A percentile compares a stretch with the other conserved stretches of the same genome.
Evolutionary conservation across 495 filamentous ascomycete genomes (phyloP).

Genomic region (Pyrenopolyporus hunteri): DNA sequence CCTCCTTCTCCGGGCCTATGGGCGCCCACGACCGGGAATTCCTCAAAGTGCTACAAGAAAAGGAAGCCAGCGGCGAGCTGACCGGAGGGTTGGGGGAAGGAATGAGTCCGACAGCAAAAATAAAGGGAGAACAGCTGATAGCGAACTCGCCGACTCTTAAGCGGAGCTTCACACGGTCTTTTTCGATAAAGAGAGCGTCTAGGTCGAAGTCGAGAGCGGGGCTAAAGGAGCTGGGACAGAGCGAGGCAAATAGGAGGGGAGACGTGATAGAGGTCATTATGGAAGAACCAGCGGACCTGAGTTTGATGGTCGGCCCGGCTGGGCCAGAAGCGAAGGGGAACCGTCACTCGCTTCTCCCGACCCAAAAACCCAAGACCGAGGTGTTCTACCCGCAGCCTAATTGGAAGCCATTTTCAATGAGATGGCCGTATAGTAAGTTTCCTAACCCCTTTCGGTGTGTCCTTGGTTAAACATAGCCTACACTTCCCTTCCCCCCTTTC

Average conservation of each 20-base stretch:
- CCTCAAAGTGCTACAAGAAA: slow-evolving; percentile 46
- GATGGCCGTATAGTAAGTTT: slow-evolving; percentile 62
- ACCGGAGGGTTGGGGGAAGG: slow-evolving; percentile 57
- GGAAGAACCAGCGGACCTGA: slow-evolving; percentile 49
- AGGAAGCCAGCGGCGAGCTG: slow-evolving; percentile 54
- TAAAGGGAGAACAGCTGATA: slow-evolving; percentile 51
- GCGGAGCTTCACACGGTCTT: slow-evolving; percentile 43
- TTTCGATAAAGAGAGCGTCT: slow-evolving; percentile 40
- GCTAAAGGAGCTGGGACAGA: slow-evolving; percentile 53
- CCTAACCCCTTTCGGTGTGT: not conserved
- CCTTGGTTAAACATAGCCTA: not conserved
- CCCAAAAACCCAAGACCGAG: slow-evolving; percentile 40
- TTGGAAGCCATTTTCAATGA: slow-evolving; percentile 77
- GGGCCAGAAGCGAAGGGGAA: slow-evolving; percentile 18
- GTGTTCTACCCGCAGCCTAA: slow-evolving; percentile 66
- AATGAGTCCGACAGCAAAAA: slow-evolving; percentile 45
- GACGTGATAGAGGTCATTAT: slow-evolving; percentile 59
- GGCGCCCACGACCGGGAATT: slow-evolving; percentile 48
- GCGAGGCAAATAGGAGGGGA: slow-evolving; percentile 57
- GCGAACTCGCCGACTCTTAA: slow-evolving; percentile 44
- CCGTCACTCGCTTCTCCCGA: slow-evolving; percentile 42
- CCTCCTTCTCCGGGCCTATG: slow-evolving; percentile 46
- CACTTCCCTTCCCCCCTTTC: too few species aligned
- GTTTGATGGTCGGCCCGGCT: slow-evolving; percentile 48
- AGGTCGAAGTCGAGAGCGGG: slow-evolving; percentile 37